These are phyloP conservation scores for Cornus suecica DNA, from an alignment of 148 eudicot species.

Conservation along the genomic window DNA sequence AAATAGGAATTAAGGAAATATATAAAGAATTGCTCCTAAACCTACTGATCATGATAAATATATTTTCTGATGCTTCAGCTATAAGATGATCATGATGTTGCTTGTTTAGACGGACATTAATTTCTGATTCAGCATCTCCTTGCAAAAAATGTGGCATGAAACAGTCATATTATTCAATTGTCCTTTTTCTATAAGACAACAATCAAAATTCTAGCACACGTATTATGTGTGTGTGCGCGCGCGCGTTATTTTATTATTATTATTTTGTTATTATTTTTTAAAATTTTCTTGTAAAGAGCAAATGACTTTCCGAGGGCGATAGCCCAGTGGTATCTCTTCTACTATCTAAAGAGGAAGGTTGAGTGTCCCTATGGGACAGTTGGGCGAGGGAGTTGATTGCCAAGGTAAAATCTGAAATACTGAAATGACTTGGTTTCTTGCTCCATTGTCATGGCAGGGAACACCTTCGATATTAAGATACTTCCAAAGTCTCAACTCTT, in stretches of 20 bases:
- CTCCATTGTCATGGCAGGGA: slow-evolving; percentile 39
- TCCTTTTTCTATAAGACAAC: too few relatives aligned
- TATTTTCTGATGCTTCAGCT: slow-evolving; percentile 1
- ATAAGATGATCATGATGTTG: neutral
- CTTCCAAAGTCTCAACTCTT: slow-evolving; percentile 34
- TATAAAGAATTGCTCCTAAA: neutral
- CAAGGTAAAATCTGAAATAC: too few relatives aligned
- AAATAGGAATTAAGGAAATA: too few relatives aligned
- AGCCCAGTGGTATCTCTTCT: too few relatives aligned
- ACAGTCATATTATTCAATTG: neutral
- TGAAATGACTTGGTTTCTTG: neutral
- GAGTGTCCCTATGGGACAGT: too few relatives aligned
- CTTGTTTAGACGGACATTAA: neutral
- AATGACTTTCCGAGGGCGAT: too few relatives aligned
- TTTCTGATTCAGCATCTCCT: neutral
- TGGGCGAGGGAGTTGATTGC: too few relatives aligned
- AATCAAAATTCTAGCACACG: neutral
- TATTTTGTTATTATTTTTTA: too few relatives aligned
- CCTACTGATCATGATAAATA: neutral
- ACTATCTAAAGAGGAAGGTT: too few relatives aligned
- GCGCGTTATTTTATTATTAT: too few relatives aligned
- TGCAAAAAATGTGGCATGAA: neutral
- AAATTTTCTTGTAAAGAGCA: too few relatives aligned
- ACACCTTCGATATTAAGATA: slow-evolving; percentile 63
- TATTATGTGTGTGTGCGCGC: too few relatives aligned